A percentile compares a stretch with the other conserved stretches of the same genome.
phyloP scores from a whole-genome alignment of 148 eudicot species.

The Rhododendron simsii region DNA sequence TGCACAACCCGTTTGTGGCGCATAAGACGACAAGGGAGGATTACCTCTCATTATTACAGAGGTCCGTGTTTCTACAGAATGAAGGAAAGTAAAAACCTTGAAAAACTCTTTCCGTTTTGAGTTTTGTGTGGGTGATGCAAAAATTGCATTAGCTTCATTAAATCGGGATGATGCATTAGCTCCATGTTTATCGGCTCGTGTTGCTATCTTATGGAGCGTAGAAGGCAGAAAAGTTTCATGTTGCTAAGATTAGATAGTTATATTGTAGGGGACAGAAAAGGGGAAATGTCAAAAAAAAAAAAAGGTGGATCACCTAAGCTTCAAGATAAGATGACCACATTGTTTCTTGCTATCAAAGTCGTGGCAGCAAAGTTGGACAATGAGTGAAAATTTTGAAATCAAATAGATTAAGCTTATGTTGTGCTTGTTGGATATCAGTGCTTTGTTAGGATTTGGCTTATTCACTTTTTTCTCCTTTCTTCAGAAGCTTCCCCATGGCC shows the following conservation, averaged over 20 bases:
- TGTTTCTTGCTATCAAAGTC: not conserved
- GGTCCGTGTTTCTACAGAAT: not conserved
- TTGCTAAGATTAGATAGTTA: not conserved
- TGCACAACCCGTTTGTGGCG: too few species aligned
- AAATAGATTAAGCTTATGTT: not conserved
- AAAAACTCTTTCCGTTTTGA: not conserved
- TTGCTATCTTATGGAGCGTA: not conserved
- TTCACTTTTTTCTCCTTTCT: conserved; percentile 18
- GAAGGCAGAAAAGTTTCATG: not conserved
- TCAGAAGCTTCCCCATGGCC: conserved; percentile 89
- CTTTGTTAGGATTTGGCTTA: not conserved
- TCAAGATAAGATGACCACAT: not conserved
- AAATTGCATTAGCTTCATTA: not conserved
- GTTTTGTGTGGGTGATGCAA: not conserved
- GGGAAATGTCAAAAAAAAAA: not conserved
- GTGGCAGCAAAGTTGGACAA: not conserved
- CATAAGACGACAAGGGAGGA: not conserved
- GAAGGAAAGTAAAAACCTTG: not conserved
- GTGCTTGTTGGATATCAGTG: not conserved
- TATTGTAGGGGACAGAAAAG: not conserved
- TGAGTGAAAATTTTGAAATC: not conserved
- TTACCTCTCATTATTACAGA: not conserved
- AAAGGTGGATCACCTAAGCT: not conserved
- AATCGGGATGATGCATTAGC: not conserved
- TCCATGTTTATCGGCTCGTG: not conserved